Percentiles rank a stretch among this genome's conserved stretches.
These are phyloP conservation scores for Tetradesmus lagerheimii DNA, from an alignment of 139 green algal species.

Conservation along the genomic window DNA sequence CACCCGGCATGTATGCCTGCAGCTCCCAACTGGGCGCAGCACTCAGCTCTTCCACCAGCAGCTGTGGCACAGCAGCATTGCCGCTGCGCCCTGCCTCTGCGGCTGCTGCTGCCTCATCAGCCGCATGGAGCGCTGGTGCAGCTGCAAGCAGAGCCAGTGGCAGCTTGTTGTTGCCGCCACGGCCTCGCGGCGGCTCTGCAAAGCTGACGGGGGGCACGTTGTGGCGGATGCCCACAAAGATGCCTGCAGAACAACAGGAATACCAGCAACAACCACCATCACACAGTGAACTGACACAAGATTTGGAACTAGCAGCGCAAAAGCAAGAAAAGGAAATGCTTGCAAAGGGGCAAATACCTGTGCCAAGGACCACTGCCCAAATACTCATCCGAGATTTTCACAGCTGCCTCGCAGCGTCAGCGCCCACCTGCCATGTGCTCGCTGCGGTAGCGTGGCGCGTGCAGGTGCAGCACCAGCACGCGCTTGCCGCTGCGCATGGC, in stretches of 20 bases:
- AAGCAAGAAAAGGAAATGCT: too few relatives aligned
- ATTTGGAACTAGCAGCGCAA: too few relatives aligned
- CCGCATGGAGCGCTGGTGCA: slow-evolving; percentile 4
- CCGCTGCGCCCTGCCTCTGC: neutral
- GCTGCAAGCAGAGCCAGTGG: slow-evolving; percentile 15
- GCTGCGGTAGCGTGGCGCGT: slow-evolving; percentile 34
- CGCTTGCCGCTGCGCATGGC: slow-evolving; percentile 60
- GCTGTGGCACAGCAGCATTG: neutral
- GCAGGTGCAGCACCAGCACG: slow-evolving; percentile 70
- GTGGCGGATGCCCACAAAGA: slow-evolving; percentile 69
- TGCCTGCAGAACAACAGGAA: slow-evolving; percentile 47
- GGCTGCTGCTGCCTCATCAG: neutral
- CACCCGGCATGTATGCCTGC: neutral
- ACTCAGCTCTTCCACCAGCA: slow-evolving; percentile 7
- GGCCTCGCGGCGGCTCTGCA: neutral
- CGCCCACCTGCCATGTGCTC: slow-evolving; percentile 65
- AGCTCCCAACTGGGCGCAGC: neutral
- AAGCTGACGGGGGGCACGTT: slow-evolving; percentile 29
- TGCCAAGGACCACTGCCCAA: too few relatives aligned
- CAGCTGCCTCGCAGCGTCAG: too few relatives aligned
- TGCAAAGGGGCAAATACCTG: too few relatives aligned
- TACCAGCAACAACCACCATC: too few relatives aligned
- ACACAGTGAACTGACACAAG: too few relatives aligned
- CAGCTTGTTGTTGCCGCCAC: neutral
- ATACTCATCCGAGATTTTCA: too few relatives aligned